Evolutionary conservation across 257 asterid species (phyloP).

Genomic region (Thymus mandschuricus): DNA sequence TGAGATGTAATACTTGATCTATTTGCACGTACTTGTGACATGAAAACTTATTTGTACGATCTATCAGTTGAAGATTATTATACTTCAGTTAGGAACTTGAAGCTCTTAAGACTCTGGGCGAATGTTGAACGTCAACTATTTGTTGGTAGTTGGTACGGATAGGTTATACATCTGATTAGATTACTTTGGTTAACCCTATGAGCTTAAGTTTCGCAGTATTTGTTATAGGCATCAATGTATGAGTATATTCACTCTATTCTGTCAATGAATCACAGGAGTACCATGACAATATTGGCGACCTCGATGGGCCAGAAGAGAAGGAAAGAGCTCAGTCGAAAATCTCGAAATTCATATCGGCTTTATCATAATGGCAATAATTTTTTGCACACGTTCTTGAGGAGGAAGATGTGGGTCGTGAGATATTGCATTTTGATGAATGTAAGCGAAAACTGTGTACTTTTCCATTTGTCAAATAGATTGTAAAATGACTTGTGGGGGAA

Average conservation of each 20-base stretch:
- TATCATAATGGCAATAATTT: constrained; percentile 36
- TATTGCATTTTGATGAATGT: constrained; percentile 25
- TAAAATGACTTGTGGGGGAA: not conserved
- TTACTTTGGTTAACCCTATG: not conserved
- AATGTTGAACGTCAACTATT: not conserved
- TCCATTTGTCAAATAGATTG: not conserved
- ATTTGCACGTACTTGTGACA: not conserved
- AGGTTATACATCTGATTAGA: not conserved
- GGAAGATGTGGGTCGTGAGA: constrained; percentile 1
- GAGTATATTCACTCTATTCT: not conserved
- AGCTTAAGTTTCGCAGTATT: constrained; percentile 2
- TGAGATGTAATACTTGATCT: not conserved
- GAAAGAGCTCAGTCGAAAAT: constrained; percentile 84
- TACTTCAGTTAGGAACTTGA: not conserved
- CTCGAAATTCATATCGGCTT: constrained; percentile 70
- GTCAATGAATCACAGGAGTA: constrained; percentile 62
- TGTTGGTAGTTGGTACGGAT: not conserved
- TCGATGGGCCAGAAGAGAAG: constrained; percentile 97
- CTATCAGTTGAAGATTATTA: constrained; percentile 1
- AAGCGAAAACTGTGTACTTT: constrained; percentile 2
- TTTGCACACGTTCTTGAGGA: constrained; percentile 10
- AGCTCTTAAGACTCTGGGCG: not conserved
- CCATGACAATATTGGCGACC: constrained; percentile 91
- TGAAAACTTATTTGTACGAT: not conserved
- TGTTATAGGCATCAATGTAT: not conserved